Base-by-base conservation (phyloP, 1,284 basidiomycete genomes). In the Malassezia equina region DNA sequence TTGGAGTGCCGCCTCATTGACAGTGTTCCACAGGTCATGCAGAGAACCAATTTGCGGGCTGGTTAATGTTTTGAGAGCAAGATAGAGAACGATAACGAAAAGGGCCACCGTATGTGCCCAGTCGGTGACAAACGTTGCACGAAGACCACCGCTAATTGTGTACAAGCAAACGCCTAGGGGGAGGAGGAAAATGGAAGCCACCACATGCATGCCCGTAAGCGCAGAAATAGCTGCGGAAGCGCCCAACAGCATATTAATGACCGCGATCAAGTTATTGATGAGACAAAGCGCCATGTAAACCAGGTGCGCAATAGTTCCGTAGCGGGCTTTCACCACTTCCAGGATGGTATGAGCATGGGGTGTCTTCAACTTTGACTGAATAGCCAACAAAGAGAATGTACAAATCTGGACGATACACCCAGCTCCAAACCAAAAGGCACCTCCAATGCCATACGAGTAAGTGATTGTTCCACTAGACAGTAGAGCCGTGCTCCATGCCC, bases 271-370 rank as follows among this genome's bases (percentile, higher is more conserved):
- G 50, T 71, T 71, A 57, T 66, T 69, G 15, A 60, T 53, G 7
- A 71, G 50, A 47, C 65, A 67, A 27, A 71, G 61, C 31, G 67
- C 60, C 60, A 67, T 66, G 60, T 68, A 69, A 23, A 69, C 36
- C 54, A 62, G 55, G 50, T 69, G 67, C 2, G 67, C 66, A 4
- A 33, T 25, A 1, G 62, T 63, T 11, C 69, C 67, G 32, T 71
- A 71, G 8, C 69, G 52, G 2, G 60, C 58, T 15, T 61, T 60
- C 15, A 71, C 65, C 29, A 71, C 59, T 46, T 71, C 67, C 23
- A 69, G 52, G n/a, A 69, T 54, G 7, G 69, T 71, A 39, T 69
- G 67, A 0, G 69, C 69, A 33, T 67, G 65, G 7, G 66, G 43
- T 6, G 43, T 45, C 28, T 45, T 45, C 5, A 45, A 8, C 21